Evolutionary conservation across 495 filamentous ascomycete genomes (phyloP).

Genomic region (Tuber melanosporum): DNA sequence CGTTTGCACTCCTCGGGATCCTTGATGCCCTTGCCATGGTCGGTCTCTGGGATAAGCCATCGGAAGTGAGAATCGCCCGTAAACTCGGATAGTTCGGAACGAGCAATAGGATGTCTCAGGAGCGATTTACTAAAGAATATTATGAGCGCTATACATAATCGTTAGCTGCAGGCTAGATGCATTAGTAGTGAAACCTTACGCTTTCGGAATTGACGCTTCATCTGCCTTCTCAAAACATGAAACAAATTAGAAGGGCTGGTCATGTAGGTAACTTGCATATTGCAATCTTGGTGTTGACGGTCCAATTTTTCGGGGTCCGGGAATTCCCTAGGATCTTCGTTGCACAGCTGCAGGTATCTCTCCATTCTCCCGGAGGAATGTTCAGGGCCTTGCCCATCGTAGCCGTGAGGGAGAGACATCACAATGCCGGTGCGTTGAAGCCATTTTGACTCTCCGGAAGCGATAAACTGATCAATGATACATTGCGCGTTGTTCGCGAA

Average conservation of each 20-base stretch:
- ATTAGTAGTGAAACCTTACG: conserved; percentile 54
- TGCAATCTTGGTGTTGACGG: conserved; percentile 97
- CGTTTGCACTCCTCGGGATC: conserved; percentile 87
- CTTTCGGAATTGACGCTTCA: conserved; percentile 98
- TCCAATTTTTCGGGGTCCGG: conserved; percentile 79
- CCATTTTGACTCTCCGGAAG: conserved; percentile 97
- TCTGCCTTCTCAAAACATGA: conserved; percentile 92
- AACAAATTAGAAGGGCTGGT: conserved; percentile 89
- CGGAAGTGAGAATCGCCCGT: conserved; percentile 85
- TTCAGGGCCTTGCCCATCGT: conserved; percentile 96
- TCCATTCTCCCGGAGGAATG: conserved; percentile 97
- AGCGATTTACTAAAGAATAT: conserved; percentile 97
- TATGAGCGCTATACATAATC: conserved; percentile 60
- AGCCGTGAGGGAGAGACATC: conserved; percentile 90
- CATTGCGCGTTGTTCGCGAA: conserved; percentile 99
- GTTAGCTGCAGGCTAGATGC: conserved; percentile 43
- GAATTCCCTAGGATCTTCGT: conserved; percentile 93
- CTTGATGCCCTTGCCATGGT: conserved; percentile 64
- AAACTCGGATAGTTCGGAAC: conserved; percentile 84
- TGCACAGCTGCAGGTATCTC: conserved; percentile 93
- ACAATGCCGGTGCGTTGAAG: conserved; percentile 92
- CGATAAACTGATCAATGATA: conserved; percentile 98
- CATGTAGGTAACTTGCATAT: conserved; percentile 97
- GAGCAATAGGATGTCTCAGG: conserved; percentile 82
- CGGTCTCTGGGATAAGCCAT: conserved; percentile 87